A percentile compares a stretch with the other conserved stretches of the same genome.
Evolutionary conservation across 805 yeast species (phyloP).

Genomic region (Komagataella populi): DNA sequence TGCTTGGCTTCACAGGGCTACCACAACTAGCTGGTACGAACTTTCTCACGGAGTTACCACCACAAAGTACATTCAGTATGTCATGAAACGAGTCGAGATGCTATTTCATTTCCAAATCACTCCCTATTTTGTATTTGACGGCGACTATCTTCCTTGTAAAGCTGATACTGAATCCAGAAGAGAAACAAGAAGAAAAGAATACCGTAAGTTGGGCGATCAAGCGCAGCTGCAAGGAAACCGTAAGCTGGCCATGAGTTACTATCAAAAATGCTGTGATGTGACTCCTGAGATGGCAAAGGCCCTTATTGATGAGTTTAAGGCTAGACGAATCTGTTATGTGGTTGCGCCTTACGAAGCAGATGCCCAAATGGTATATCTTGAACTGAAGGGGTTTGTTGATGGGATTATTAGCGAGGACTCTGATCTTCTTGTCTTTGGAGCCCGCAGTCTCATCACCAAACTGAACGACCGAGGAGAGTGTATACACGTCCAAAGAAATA

Average conservation of each 20-base stretch:
- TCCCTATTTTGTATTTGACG: slow-evolving; percentile 90
- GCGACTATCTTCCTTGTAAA: slow-evolving; percentile 75
- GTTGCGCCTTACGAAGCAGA: slow-evolving; percentile 99
- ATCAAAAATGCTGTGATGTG: slow-evolving; percentile 71
- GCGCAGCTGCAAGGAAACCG: slow-evolving; percentile 37
- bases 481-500: slow-evolving; percentile 47
- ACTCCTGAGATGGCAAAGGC: slow-evolving; percentile 87
- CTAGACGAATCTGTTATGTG: slow-evolving; percentile 45
- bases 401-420: slow-evolving; percentile 93
- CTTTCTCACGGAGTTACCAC: slow-evolving; percentile 63
- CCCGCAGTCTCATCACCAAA: slow-evolving; percentile 63
- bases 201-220: slow-evolving; percentile 39
- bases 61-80: slow-evolving; percentile 53
- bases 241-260: slow-evolving; percentile 52
- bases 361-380: slow-evolving; percentile 88
- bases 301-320: slow-evolving; percentile 58
- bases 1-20: slow-evolving; percentile 91
- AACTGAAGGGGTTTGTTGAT: slow-evolving; percentile 57
- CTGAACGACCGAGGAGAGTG: slow-evolving; percentile 59
- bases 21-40: slow-evolving; percentile 73
- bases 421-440: slow-evolving; percentile 83
- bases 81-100: slow-evolving; percentile 55
- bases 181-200: slow-evolving; percentile 38
- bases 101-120: slow-evolving; percentile 52
- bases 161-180: slow-evolving; percentile 60